These are phyloP conservation scores for Plectosphaerella plurivora DNA, from an alignment of 2,329 filamentous ascomycete species.

Conservation along the genomic window DNA sequence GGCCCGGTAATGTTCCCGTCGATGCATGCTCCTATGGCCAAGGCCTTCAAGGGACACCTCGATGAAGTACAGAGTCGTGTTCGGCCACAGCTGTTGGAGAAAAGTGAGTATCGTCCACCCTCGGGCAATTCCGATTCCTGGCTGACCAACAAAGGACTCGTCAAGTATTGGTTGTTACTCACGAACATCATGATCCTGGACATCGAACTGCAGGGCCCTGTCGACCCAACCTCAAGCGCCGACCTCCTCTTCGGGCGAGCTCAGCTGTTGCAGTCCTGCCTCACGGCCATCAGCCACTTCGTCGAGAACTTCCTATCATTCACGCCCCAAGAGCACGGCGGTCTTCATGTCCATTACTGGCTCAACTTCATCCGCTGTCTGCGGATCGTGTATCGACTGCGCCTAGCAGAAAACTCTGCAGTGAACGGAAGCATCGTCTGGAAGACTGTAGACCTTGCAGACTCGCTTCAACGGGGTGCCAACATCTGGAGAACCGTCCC, in stretches of 20 bases:
- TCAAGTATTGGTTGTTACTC: slow-evolving; percentile 25
- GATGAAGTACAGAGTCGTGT: slow-evolving; percentile 16
- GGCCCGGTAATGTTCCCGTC: slow-evolving; percentile 7
- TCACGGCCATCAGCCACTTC: neutral
- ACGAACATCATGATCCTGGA: slow-evolving; percentile 31
- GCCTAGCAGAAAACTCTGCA: neutral
- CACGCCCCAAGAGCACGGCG: neutral
- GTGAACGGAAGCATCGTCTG: neutral
- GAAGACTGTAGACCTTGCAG: neutral
- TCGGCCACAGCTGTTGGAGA: slow-evolving; percentile 15
- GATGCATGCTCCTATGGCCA: slow-evolving; percentile 16
- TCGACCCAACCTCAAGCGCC: neutral
- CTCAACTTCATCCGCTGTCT: neutral
- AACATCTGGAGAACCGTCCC: neutral
- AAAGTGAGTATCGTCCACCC: slow-evolving; percentile 18
- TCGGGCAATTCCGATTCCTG: neutral
- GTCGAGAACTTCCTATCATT: neutral
- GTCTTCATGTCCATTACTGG: neutral
- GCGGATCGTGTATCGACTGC: neutral
- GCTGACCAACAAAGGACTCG: slow-evolving; percentile 19
- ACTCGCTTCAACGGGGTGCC: neutral
- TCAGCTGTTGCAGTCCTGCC: neutral
- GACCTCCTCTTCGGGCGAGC: neutral
- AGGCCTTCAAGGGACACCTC: slow-evolving; percentile 18
- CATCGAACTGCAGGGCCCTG: slow-evolving; percentile 14